Conservation (phyloP, 352 stramenopile genomes). For the Thraustochytrium striatum region DNA sequence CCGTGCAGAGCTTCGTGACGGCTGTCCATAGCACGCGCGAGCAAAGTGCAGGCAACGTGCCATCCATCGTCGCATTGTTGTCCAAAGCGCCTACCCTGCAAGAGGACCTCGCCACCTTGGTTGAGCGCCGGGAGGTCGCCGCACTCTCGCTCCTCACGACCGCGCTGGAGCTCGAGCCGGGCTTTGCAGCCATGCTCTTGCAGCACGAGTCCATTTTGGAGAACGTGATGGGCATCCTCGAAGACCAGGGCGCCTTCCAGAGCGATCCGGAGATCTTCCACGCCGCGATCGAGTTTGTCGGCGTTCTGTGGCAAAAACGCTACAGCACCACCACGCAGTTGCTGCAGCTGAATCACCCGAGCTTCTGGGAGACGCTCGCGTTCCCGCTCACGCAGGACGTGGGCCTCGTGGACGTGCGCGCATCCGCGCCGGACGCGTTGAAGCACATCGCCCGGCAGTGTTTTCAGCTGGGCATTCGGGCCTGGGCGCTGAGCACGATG, state of each 20-base stretch:
- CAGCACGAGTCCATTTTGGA: slow-evolving; percentile 11
- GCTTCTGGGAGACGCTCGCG: neutral
- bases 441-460: slow-evolving; percentile 9
- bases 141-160: slow-evolving; percentile 12
- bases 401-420: neutral
- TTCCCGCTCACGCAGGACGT: slow-evolving; percentile 2
- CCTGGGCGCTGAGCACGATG: slow-evolving; percentile 35
- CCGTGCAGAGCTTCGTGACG: slow-evolving; percentile 20
- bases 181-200: slow-evolving; percentile 33
- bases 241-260: neutral
- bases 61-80: slow-evolving; percentile 24
- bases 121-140: neutral
- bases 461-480: neutral
- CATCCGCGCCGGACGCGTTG: neutral
- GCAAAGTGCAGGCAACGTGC: neutral
- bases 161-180: slow-evolving; percentile 32
- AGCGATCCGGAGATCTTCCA: neutral
- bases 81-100: neutral
- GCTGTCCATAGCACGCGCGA: neutral
- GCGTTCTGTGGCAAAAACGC: slow-evolving; percentile 25
- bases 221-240: slow-evolving; percentile 20
- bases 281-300: slow-evolving; percentile 21
- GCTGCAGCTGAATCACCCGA: neutral
- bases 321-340: slow-evolving; percentile 5
- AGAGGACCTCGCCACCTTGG: slow-evolving; percentile 21